A percentile compares a stretch with the other conserved stretches of the same genome.
These are phyloP conservation scores for Wickerhamomyces xylosicus DNA, from an alignment of 805 yeast species.

Conservation along the genomic window DNA sequence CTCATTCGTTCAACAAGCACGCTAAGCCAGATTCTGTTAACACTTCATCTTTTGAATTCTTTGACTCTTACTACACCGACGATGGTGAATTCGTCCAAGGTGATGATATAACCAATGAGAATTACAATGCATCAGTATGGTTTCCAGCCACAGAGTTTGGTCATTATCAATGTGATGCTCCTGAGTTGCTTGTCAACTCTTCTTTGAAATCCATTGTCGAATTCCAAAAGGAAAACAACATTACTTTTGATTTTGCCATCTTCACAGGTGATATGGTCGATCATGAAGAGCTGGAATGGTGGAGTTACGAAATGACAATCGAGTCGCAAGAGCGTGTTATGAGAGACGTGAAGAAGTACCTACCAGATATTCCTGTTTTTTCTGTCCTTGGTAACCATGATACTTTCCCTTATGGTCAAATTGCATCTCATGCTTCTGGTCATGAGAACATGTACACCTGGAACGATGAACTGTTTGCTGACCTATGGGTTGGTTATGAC, in stretches of 20 bases:
- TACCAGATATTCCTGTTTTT: constrained; percentile 42
- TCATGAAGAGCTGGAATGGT: constrained; percentile 41
- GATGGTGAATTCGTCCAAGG: constrained; percentile 16
- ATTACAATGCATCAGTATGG: constrained; percentile 20
- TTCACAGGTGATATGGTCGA: constrained; percentile 69
- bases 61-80: constrained; percentile 4
- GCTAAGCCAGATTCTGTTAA: constrained; percentile 18
- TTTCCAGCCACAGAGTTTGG: constrained; percentile 52
- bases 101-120: constrained; percentile 21
- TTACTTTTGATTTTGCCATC: constrained; percentile 43
- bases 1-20: constrained; percentile 30
- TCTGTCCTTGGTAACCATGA: constrained; percentile 62
- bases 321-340: not conserved
- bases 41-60: not conserved
- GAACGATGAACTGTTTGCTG: constrained; percentile 38
- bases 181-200: constrained; percentile 45
- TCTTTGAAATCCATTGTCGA: constrained; percentile 33
- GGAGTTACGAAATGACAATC: constrained; percentile 33
- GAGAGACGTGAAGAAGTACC: constrained; percentile 8
- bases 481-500: constrained; percentile 34
- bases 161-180: constrained; percentile 53
- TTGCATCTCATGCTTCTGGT: constrained; percentile 42
- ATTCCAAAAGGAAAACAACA: constrained; percentile 19
- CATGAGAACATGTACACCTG: constrained; percentile 32
- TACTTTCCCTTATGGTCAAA: constrained; percentile 51